Base-by-base conservation (phyloP, 768 basidiomycete genomes). In the Pleurotus salmoneostramineus region DNA sequence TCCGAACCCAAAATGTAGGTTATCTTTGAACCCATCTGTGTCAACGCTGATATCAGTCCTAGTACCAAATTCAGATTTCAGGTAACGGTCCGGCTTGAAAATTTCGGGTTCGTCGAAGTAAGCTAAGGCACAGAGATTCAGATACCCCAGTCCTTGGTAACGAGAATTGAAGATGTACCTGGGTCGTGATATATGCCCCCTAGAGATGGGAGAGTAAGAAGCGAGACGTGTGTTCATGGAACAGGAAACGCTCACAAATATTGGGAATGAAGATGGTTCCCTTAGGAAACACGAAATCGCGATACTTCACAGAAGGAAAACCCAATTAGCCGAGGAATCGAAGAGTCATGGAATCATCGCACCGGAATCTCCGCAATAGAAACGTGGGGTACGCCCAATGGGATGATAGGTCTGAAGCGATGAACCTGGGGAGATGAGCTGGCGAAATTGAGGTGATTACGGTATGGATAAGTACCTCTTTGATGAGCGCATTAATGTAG, bases 401-500 rank as follows among this genome's bases (percentile, higher is more conserved):
- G 66, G 4, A 59, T 54, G 11, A 62, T 35, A 42, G 67, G 66
- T 46, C 67, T 49, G 42, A 62, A 65, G 5, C 67, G 59, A 49
- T 63, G 60, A 10, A 56, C 56, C 64, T 65, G 42, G 14, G 11
- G 40, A 15, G 17, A 33, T 31, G n/a, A 34, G 31, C 10, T 14
- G 11, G 21, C 27, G 14, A 50, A 12, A 12, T 14, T 2, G 4
- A 1, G 35, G 33, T 15, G 6, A 32, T 8, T 10, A 6, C 49
- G 35, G 49, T n/a, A 31, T 31, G 17, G 10, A 7, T 45, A 11
- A 17, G 17, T 15, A 64, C 62, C 56, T 68, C 68, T 48, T 56
- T 55, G 48, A 67, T 59, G 10, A 69, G 52, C 6, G 70, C 67
- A 3, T 64, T 56, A 4, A 66, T 60, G 56, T 68, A 71, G 7